Percentiles rank a stretch among this genome's conserved stretches.
Conservation (phyloP, 345 rosid genomes). For the Brassica incana region DNA sequence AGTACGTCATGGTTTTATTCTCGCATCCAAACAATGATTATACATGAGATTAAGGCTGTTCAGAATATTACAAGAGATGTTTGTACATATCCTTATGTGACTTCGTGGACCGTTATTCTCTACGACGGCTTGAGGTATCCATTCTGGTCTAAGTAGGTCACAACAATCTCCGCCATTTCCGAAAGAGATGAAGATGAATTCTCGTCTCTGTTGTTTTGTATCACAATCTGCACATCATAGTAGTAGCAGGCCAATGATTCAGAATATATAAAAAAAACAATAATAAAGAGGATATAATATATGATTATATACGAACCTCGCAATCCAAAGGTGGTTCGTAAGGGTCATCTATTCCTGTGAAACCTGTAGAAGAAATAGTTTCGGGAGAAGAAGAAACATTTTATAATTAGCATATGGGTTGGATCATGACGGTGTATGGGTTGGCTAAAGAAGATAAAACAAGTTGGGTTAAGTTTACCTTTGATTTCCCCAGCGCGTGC, state of each 20-base stretch:
- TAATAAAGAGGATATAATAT: not conserved
- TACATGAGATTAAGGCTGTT: slow-evolving; percentile 2
- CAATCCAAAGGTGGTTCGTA: slow-evolving; percentile 67
- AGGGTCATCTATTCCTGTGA: slow-evolving; percentile 80
- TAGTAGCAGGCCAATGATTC: not conserved
- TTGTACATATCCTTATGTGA: not conserved
- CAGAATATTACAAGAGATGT: slow-evolving; percentile 6
- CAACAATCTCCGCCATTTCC: slow-evolving; percentile 68
- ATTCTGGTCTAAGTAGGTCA: slow-evolving; percentile 62
- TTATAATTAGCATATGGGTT: not conserved
- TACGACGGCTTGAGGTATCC: slow-evolving; percentile 59
- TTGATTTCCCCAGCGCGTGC: slow-evolving; percentile 9
- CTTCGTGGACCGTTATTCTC: not conserved
- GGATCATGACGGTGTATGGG: not conserved
- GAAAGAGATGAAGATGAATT: slow-evolving; percentile 45
- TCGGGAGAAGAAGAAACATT: not conserved
- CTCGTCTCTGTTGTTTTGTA: slow-evolving; percentile 42
- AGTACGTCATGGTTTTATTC: not conserved
- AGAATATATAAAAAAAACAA: not conserved
- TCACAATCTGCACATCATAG: slow-evolving; percentile 53
- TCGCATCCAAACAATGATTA: not conserved
- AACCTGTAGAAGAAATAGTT: slow-evolving; percentile 43
- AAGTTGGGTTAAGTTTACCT: not conserved
- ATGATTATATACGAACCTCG: slow-evolving; percentile 45
- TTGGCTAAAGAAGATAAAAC: not conserved